Base-by-base conservation (phyloP, 441 rosid species). In the Cnidoscolus chayamansa region DNA sequence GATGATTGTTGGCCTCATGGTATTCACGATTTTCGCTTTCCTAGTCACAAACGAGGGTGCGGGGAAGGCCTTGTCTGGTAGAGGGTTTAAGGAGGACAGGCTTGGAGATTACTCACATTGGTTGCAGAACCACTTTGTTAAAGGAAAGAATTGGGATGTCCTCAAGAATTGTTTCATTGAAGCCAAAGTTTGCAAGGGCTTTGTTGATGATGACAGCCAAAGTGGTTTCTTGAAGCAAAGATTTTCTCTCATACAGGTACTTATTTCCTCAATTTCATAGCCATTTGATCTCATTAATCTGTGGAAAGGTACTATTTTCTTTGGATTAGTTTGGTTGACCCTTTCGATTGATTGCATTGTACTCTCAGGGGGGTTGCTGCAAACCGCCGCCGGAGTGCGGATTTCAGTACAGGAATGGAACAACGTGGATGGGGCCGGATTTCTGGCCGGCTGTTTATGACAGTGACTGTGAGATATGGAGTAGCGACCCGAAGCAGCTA, bases 351-450 rank as follows among this genome's bases (percentile, higher is more conserved):
- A 35, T 35, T 35, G 40, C 5, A 35, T 35, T 35, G 25, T 25
- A 25, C 25, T 37, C 47, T 43, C 75, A 90, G 96, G 72, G 74
- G 2, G 89, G 96, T 16, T 90, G 96, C 73, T 87, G 96, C 85
- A 82, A 77, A 62, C 96, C 93, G 20, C 96, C 96, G 8, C 20
- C 63, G 3, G 72, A 73, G 12, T 90, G 91, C 20, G 87, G 90
- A 4, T 86, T 83, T 73, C 61, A 47, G 47, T 49, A 71, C 63
- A 50, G 78, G 70, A 87, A 87, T 43, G 86, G 78, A 11, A 86
- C 89, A 0, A 19, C 49, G n/a, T 87, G 93, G 91, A 40, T 31
- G 5, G 63, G 70, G 10, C 80, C 83, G 0, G 43, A 30, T 31
- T 48, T 50, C 0, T 63, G 72, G 0, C 61, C 31, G 0, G 75